These are phyloP conservation scores for Phytophthora citrophthora DNA, from an alignment of 352 stramenopile genomes.

Conservation along the genomic window DNA sequence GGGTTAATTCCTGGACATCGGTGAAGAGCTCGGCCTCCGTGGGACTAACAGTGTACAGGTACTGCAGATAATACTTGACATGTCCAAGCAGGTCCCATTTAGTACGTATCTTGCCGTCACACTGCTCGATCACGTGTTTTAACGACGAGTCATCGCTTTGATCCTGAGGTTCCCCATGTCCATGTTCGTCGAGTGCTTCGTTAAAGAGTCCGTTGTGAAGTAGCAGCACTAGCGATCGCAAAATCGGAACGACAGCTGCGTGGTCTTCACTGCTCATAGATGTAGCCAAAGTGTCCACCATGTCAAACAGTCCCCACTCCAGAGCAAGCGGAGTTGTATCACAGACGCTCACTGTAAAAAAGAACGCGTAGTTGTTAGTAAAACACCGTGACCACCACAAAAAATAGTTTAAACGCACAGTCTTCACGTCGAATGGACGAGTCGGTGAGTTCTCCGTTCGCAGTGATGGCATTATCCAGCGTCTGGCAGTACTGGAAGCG, in stretches of 20 bases:
- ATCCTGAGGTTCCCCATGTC: constrained; percentile 20
- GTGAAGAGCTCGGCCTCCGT: constrained; percentile 70
- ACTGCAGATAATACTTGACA: constrained; percentile 78
- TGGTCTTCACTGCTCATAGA: constrained; percentile 90
- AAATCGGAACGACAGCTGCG: constrained; percentile 56
- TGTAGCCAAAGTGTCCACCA: constrained; percentile 64
- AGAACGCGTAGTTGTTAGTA: constrained; percentile 10
- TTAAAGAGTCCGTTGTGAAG: constrained; percentile 67
- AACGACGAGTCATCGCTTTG: constrained; percentile 31
- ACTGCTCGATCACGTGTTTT: constrained; percentile 46
- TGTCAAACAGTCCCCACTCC: constrained; percentile 77
- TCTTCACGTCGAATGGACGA: constrained; percentile 46
- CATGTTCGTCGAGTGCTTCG: constrained; percentile 36
- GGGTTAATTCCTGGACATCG: constrained; percentile 55
- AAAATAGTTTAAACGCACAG: constrained; percentile 35
- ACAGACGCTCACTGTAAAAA: constrained; percentile 52
- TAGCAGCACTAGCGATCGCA: constrained; percentile 61
- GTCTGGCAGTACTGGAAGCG: constrained; percentile 83
- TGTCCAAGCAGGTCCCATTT: constrained; percentile 63
- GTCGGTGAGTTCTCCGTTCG: constrained; percentile 71
- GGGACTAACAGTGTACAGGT: constrained; percentile 72
- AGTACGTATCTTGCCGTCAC: constrained; percentile 54
- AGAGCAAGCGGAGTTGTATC: constrained; percentile 70
- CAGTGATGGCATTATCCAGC: constrained; percentile 75
- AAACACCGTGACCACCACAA: constrained; percentile 1